Conservation (phyloP, 805 yeast species). For the Diddensiella transvaalensis region DNA sequence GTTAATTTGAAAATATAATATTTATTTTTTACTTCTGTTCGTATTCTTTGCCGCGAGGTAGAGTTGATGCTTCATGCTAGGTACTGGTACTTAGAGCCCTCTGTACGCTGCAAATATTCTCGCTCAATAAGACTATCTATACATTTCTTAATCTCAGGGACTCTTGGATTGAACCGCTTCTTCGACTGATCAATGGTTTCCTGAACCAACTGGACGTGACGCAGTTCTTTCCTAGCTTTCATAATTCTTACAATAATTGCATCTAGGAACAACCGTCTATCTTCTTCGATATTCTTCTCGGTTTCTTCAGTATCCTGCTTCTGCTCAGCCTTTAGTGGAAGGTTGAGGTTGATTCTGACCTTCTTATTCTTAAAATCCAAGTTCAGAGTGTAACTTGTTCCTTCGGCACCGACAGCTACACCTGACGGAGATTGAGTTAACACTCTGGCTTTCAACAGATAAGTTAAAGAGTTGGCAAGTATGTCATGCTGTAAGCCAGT, state of each 20-base stretch:
- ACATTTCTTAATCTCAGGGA: slow-evolving; percentile 81
- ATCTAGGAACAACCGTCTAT: slow-evolving; percentile 77
- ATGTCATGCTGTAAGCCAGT: slow-evolving; percentile 65
- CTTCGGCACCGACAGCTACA: slow-evolving; percentile 45
- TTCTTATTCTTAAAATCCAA: slow-evolving; percentile 82
- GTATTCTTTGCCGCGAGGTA: too few relatives aligned
- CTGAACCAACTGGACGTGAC: slow-evolving; percentile 75
- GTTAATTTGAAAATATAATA: too few relatives aligned
- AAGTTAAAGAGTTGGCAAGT: slow-evolving; percentile 72
- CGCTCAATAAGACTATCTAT: slow-evolving; percentile 81
- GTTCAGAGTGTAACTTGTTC: slow-evolving; percentile 65
- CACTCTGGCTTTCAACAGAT: slow-evolving; percentile 74
- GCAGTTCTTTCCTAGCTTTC: slow-evolving; percentile 83
- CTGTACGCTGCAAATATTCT: slow-evolving; percentile 78
- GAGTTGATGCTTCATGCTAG: slow-evolving; percentile 70
- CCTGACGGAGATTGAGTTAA: slow-evolving; percentile 64
- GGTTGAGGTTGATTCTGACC: slow-evolving; percentile 70
- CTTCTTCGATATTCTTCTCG: slow-evolving; percentile 78
- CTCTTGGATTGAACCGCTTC: slow-evolving; percentile 77
- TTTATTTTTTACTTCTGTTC: slow-evolving; percentile 7
- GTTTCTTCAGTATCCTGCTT: slow-evolving; percentile 70
- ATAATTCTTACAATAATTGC: slow-evolving; percentile 95
- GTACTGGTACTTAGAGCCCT: slow-evolving; percentile 72
- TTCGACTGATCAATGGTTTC: slow-evolving; percentile 86
- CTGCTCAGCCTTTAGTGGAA: slow-evolving; percentile 55